Base-by-base conservation (phyloP, 225 moss, liverwort and hornwort species). In the Takakia lepidozioides region DNA sequence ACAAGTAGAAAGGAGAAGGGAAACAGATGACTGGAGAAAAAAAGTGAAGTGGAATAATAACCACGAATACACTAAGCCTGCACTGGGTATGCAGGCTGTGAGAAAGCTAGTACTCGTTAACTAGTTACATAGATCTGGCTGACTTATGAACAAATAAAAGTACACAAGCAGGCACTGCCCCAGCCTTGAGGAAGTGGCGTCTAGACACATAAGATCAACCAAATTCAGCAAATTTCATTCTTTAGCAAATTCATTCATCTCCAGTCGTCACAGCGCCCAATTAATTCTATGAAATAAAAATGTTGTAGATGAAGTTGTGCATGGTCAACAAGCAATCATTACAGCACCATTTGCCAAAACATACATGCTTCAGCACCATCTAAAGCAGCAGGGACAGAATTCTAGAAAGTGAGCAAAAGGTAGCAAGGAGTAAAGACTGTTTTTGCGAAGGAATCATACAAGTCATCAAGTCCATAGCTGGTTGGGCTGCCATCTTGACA, bases 401-500 rank as follows among this genome's bases (percentile, higher is more conserved):
- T 2, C 14, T 13, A 14, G 19, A 23, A 24, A 26, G 45, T 23
- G 22, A 7, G 13, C 14, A 11, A 2, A 23, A 25, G 9, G 11
- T 10, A 21, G 10, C 19, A 20, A 8, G 45, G 21, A 46, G 14
- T 3, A 46, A 19, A 22, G 3, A 10, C 8, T 18, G 10, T 46
- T 4, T 46, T 46, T 6, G 20, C 17, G 36, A 9, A 43, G 35
- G 49, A 49, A 57, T 59, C 61, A 28, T 65, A 57, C 70, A 40
- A 53, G 16, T 25, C 45, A 39, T 27, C 13, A 52, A 46, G 47
- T 51, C 61, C 86, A 56, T 65, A 64, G 61, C 84, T 65, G 60
- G 64, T 57, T 64, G 73, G 41, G 60, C 70, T 38, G 71, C 45
- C 41, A 58, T 72, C 65, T 57, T 82, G 67, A 21, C 54, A 59